A percentile compares a stretch with the other conserved stretches of the same genome.
Conservation (phyloP, 2,329 filamentous ascomycete genomes). For the Trichoderma koningii region DNA sequence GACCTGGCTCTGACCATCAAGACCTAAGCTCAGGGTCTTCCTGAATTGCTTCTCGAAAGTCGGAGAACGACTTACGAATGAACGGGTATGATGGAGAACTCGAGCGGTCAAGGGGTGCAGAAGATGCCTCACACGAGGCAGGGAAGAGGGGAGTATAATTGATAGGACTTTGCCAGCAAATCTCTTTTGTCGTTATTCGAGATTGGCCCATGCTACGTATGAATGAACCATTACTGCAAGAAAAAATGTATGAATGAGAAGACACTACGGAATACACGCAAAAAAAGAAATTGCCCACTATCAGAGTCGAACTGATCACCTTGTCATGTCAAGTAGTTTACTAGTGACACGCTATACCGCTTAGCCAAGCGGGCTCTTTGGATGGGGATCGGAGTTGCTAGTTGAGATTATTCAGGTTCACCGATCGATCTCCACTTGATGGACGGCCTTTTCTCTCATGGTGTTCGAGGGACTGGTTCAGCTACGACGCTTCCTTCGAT, state of each 20-base stretch:
- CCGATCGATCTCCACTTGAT: background rate
- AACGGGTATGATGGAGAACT: background rate
- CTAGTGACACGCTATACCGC: constrained; percentile 29
- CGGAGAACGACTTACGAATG: background rate
- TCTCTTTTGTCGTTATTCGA: constrained; percentile 12
- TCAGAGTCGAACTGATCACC: constrained; percentile 29
- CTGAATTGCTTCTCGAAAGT: too few species aligned
- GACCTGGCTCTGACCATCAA: background rate
- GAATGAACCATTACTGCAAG: background rate
- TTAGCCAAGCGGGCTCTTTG: constrained; percentile 26
- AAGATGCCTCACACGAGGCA: background rate
- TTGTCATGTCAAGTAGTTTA: constrained; percentile 27
- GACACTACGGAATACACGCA: background rate
- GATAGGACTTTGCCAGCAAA: background rate
- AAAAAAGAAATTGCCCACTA: constrained; percentile 23
- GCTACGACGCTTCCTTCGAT: too few species aligned
- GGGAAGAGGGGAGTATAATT: background rate
- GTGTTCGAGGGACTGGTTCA: too few species aligned
- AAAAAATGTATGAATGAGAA: too few species aligned
- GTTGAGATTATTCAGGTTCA: background rate
- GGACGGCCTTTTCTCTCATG: too few species aligned
- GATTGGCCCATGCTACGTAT: background rate
- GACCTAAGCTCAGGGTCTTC: background rate
- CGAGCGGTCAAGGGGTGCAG: too few species aligned
- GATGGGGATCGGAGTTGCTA: background rate